phyloP scores from a whole-genome alignment of 2,329 filamentous ascomycete species.

The Botryotinia globosa region DNA sequence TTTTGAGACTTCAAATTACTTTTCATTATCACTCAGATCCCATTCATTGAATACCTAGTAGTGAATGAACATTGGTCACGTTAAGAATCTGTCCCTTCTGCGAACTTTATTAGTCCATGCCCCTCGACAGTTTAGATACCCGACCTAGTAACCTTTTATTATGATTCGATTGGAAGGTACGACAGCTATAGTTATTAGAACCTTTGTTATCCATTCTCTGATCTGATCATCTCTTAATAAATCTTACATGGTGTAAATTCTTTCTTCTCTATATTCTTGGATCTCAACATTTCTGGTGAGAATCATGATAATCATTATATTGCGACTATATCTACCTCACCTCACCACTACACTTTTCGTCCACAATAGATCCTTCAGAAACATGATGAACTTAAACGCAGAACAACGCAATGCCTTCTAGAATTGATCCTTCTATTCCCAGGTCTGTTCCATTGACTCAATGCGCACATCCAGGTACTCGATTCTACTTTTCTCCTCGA shows the following conservation, averaged over 20 bases:
- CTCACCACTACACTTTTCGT: background rate
- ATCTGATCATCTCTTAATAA: background rate
- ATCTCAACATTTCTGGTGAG: background rate
- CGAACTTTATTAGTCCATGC: background rate
- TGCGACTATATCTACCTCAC: background rate
- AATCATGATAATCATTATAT: background rate
- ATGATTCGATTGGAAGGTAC: background rate
- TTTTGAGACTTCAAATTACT: background rate
- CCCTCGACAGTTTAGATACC: background rate
- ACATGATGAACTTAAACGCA: fast-evolving
- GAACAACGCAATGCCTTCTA: background rate
- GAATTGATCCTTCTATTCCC: background rate
- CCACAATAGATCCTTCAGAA: background rate
- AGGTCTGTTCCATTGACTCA: background rate
- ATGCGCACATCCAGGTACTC: background rate
- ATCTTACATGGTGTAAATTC: background rate
- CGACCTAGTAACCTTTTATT: too few species aligned
- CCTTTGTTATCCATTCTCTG: fast-evolving
- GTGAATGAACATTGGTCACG: background rate
- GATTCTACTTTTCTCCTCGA: background rate
- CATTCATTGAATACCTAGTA: background rate
- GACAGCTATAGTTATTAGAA: background rate
- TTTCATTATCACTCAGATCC: background rate
- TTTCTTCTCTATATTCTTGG: background rate
- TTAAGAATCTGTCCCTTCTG: background rate